Percentiles rank a stretch among this genome's conserved stretches.
Conservation (phyloP, 148 eudicot genomes). For the Diospyros lotus region DNA sequence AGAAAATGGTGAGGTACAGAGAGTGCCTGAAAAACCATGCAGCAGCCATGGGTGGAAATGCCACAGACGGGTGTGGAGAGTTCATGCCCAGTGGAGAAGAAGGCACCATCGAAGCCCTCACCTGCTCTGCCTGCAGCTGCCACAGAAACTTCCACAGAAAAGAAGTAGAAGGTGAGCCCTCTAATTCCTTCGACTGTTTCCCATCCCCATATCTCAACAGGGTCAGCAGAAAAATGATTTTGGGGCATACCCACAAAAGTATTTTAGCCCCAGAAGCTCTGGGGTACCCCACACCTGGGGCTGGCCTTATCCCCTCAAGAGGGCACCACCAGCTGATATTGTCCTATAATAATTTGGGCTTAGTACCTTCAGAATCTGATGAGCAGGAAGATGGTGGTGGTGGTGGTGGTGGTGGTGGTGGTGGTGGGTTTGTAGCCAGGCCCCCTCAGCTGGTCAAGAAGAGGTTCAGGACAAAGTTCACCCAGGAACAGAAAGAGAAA, state of each 20-base stretch:
- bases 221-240: slow-evolving; percentile 32
- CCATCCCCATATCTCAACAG: slow-evolving; percentile 18
- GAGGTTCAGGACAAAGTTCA: slow-evolving; percentile 61
- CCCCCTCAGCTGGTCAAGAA: slow-evolving; percentile 33
- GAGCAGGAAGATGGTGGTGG: slow-evolving; percentile 28
- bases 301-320: slow-evolving; percentile 17
- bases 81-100: slow-evolving; percentile 61
- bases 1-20: slow-evolving; percentile 30
- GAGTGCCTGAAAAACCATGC: slow-evolving; percentile 70
- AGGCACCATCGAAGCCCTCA: slow-evolving; percentile 47
- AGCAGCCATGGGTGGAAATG: slow-evolving; percentile 57
- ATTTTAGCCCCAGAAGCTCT: slow-evolving; percentile 13
- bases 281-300: slow-evolving; percentile 23
- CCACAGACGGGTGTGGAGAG: slow-evolving; percentile 68
- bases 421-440: slow-evolving; percentile 6
- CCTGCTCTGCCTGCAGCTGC: slow-evolving; percentile 62
- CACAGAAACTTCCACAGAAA: slow-evolving; percentile 70
- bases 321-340: slow-evolving; percentile 12
- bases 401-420: not conserved
- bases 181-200: slow-evolving; percentile 20
- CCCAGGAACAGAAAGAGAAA: slow-evolving; percentile 60
- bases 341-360: slow-evolving; percentile 34
- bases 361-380: slow-evolving; percentile 41
- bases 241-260: slow-evolving; percentile 33
- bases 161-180: slow-evolving; percentile 31